Evolutionary conservation across 2,329 filamentous ascomycete genomes (phyloP), one percentile per base, ranked within the genome.

Genomic region (Colletotrichum sojae): DNA sequence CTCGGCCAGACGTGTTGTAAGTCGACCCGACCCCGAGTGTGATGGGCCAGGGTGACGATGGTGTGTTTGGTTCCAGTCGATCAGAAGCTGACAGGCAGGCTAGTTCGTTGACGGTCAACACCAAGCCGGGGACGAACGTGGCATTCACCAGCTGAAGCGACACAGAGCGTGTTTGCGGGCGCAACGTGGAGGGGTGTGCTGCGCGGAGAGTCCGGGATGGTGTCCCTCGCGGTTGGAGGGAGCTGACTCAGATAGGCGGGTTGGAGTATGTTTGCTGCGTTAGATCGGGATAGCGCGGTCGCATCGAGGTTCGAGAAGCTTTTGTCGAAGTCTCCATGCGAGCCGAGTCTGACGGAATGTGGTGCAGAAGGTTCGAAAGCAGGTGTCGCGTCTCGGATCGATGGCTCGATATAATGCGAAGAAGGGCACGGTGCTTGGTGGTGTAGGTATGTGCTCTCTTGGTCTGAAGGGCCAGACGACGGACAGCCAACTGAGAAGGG

Each of bases 1-100:
- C 80, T 16, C 75, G 81, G 27, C 81, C 81, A 53, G 80, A 83
- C 59, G 74, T 82, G 6, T 81, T 82, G 80, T 80, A 71, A 77
- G 79, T 78, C 55, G 31, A 49, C 46, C 48, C 15, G 27, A 49
- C n/a, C 4, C 13, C 45, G 43, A 56, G 73, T 71, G 53, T 73
- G 71, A 48, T 20, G 22, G 31, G 43, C 13, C 10, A 49, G n/a
- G 58, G 10, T 5, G 25, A 25, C 8, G 43, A 18, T 18, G 55
- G 51, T 10, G 6, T 9, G 9, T 36, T 36, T 36, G 31, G 31
- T 36, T 36, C 31, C n/a, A 43, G 49, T 43, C 48, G 61, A 65
- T 54, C 62, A 46, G 20, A 60, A 66, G 39, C 67, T 69, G 62
- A 69, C 62, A 54, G 52, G 51, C 45, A n/a, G 55, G 55, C 25